These are phyloP conservation scores for Capronia epimyces DNA, from an alignment of 2,329 filamentous ascomycete genomes.

Conservation along the genomic window DNA sequence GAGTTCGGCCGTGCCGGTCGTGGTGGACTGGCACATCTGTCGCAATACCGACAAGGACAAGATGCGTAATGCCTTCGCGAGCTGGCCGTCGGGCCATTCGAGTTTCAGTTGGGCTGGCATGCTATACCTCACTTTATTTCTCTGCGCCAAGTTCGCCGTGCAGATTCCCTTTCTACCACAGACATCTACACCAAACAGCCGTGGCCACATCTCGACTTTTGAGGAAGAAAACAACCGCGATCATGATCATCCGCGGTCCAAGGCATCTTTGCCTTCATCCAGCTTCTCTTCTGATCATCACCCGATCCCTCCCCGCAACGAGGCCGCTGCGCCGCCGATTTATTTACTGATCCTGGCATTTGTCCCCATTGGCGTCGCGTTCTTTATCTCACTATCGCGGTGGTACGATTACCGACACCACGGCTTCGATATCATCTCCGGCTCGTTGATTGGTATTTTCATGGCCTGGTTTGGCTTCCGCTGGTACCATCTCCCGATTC, in stretches of 20 bases:
- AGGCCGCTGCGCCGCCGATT: conserved; percentile 75
- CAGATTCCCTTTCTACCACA: conserved; percentile 41
- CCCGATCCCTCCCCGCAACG: conserved; percentile 53
- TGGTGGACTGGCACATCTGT: conserved; percentile 77
- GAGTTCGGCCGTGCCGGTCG: conserved; percentile 53
- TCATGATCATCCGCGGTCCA: neutral
- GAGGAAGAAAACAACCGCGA: conserved; percentile 14
- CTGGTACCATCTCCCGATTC: conserved; percentile 78
- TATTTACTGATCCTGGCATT: conserved; percentile 65
- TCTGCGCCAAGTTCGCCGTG: conserved; percentile 57
- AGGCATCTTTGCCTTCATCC: neutral
- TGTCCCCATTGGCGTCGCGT: conserved; percentile 65
- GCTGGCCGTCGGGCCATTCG: conserved; percentile 73
- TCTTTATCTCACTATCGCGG: conserved; percentile 78
- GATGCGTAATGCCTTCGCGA: conserved; percentile 77
- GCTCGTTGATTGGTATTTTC: conserved; percentile 69
- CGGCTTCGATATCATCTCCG: conserved; percentile 85
- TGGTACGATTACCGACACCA: conserved; percentile 87
- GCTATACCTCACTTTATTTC: conserved; percentile 78
- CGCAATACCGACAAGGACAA: conserved; percentile 54
- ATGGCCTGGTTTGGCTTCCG: conserved; percentile 71
- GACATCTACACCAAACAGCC: conserved; percentile 20
- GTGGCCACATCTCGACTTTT: conserved; percentile 15
- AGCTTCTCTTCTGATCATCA: conserved; percentile 3
- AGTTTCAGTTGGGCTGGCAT: conserved; percentile 73